Percentiles rank a stretch among this genome's conserved stretches.
Conservation (phyloP, 2,329 filamentous ascomycete genomes). For the Trichoderma semiorbis region DNA sequence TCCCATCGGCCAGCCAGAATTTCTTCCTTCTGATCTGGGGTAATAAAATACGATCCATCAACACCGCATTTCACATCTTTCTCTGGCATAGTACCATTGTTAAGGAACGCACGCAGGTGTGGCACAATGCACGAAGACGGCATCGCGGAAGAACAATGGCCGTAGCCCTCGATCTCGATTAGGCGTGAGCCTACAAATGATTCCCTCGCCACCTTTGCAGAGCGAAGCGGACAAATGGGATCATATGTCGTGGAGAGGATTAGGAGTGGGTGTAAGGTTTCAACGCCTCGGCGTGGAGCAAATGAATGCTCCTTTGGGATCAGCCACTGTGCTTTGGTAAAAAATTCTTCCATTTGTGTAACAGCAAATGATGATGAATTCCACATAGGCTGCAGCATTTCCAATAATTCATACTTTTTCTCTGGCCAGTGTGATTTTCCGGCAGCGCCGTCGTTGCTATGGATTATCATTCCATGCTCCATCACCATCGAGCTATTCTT, state of each 20-base stretch:
- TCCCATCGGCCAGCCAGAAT: neutral
- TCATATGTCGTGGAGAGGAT: constrained; percentile 33
- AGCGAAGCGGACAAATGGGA: constrained; percentile 50
- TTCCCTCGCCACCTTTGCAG: constrained; percentile 28
- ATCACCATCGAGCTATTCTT: constrained; percentile 30
- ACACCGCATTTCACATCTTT: neutral
- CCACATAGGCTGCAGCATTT: constrained; percentile 30
- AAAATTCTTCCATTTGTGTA: constrained; percentile 13
- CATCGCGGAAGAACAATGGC: neutral
- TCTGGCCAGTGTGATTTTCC: neutral
- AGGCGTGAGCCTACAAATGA: constrained; percentile 38
- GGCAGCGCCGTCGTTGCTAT: neutral
- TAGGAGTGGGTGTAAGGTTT: constrained; percentile 31
- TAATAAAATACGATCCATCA: neutral
- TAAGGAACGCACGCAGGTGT: neutral
- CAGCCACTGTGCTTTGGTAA: constrained; percentile 22
- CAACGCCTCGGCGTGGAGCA: constrained; percentile 30
- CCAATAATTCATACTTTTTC: constrained; percentile 21
- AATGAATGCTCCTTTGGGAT: constrained; percentile 19
- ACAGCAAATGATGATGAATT: neutral
- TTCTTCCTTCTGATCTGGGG: neutral
- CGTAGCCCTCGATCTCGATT: neutral
- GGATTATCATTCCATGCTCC: constrained; percentile 25
- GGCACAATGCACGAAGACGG: neutral
- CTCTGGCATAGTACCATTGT: neutral